Evolutionary conservation across 2,329 filamentous ascomycete species (phyloP).

Genomic region (Claviceps pazoutovae): DNA sequence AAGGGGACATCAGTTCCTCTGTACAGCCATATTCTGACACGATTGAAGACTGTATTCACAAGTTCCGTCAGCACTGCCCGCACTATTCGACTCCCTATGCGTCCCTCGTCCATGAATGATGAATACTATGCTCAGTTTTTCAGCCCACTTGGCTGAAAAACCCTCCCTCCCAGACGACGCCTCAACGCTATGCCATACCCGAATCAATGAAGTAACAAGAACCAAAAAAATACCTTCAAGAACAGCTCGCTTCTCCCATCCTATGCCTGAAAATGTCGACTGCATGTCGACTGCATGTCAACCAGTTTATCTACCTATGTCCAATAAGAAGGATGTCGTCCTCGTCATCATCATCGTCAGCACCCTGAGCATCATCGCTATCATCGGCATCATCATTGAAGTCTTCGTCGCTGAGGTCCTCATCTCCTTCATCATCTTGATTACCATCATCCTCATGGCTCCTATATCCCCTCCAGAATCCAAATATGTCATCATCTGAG

Average conservation of each 20-base stretch:
- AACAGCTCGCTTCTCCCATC: neutral
- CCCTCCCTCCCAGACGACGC: neutral
- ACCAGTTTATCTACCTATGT: slow-evolving; percentile 25
- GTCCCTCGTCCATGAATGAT: neutral
- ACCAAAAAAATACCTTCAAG: neutral
- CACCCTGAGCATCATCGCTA: slow-evolving; percentile 30
- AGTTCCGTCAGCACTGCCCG: neutral
- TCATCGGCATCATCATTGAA: slow-evolving; percentile 31
- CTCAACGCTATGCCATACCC: neutral
- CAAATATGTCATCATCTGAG: slow-evolving; percentile 41
- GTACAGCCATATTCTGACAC: neutral
- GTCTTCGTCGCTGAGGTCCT: slow-evolving; percentile 29
- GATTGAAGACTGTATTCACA: neutral
- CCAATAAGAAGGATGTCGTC: slow-evolving; percentile 36
- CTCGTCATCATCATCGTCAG: slow-evolving; percentile 29
- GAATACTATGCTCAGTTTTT: neutral
- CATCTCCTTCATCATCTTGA: slow-evolving; percentile 30
- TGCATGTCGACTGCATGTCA: no score
- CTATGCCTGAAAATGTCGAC: neutral
- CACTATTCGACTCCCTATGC: neutral
- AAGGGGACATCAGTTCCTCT: neutral
- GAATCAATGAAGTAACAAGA: neutral
- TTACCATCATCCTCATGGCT: slow-evolving; percentile 24
- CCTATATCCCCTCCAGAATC: slow-evolving; percentile 37
- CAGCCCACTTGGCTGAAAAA: neutral